Evolutionary conservation across 1,284 basidiomycete genomes (phyloP).

Genomic region (Mycocalia duriaeana): DNA sequence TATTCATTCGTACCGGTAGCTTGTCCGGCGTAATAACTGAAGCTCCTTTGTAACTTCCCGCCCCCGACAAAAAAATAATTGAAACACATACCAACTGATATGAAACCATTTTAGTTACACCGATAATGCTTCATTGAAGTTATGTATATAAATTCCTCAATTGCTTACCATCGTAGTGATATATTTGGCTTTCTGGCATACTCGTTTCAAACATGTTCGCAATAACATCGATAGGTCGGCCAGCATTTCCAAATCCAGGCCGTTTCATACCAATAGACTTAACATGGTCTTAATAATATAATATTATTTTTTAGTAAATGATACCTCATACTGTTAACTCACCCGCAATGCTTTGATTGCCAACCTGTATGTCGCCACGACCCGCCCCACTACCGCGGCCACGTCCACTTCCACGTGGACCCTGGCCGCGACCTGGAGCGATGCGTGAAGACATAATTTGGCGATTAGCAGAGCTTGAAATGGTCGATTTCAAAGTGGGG

Average conservation of each 20-base stretch:
- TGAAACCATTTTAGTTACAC: slow-evolving; percentile 4
- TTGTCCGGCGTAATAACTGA: slow-evolving; percentile 61
- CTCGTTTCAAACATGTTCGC: slow-evolving; percentile 63
- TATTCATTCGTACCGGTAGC: slow-evolving; percentile 58
- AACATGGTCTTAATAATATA: slow-evolving; percentile 39
- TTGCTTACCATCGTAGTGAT: slow-evolving; percentile 66
- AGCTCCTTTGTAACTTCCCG: background rate
- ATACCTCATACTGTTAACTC: no score
- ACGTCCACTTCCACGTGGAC: slow-evolving; percentile 15
- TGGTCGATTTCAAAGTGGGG: no score
- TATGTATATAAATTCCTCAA: background rate
- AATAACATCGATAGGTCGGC: slow-evolving; percentile 44
- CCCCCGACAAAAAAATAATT: background rate
- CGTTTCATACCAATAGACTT: slow-evolving; percentile 60
- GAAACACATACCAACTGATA: slow-evolving; percentile 50
- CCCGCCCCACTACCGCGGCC: slow-evolving; percentile 29
- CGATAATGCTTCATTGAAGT: background rate
- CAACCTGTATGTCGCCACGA: slow-evolving; percentile 26
- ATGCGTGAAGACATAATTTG: slow-evolving; percentile 39
- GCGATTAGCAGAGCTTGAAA: no score
- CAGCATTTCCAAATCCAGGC: slow-evolving; percentile 54
- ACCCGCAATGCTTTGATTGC: no score
- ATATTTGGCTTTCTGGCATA: slow-evolving; percentile 56
- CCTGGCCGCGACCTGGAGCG: slow-evolving; percentile 16
- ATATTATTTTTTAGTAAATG: no score